Conservation (phyloP, 2,329 filamentous ascomycete species). For the Talaromyces funiculosus region DNA sequence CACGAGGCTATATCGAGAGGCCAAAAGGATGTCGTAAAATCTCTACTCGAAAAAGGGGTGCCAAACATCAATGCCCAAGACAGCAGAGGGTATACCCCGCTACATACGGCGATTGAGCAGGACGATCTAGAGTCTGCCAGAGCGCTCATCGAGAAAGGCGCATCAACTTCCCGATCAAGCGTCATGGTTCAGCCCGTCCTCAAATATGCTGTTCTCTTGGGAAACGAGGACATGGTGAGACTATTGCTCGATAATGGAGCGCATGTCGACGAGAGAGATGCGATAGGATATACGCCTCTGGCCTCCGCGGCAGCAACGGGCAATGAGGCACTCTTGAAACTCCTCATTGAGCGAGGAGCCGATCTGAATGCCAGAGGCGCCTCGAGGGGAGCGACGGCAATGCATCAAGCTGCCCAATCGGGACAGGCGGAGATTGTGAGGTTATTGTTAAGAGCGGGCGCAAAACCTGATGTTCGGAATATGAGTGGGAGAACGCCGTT, state of each 20-base stretch:
- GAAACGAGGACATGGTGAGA: background rate
- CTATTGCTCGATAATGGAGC: background rate
- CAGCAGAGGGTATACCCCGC: background rate
- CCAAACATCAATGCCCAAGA: background rate
- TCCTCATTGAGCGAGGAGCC: background rate
- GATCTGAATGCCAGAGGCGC: background rate
- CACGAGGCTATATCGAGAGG: background rate
- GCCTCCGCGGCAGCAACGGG: background rate
- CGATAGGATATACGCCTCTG: background rate
- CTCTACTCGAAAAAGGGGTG: background rate
- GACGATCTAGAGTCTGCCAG: background rate
- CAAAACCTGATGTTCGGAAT: background rate
- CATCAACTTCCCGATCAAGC: background rate
- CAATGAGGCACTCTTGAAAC: background rate
- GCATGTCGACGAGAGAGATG: slow-evolving; percentile 1
- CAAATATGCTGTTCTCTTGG: background rate
- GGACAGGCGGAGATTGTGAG: background rate
- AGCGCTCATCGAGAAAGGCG: background rate
- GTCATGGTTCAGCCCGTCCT: background rate
- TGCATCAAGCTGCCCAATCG: background rate
- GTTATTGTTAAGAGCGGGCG: background rate
- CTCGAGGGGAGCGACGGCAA: background rate
- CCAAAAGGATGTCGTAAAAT: background rate
- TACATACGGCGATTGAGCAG: background rate
- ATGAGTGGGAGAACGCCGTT: background rate